Evolutionary conservation across 371 early-diverging fungal species (phyloP).

Genomic region (Apophysomyces variabilis): DNA sequence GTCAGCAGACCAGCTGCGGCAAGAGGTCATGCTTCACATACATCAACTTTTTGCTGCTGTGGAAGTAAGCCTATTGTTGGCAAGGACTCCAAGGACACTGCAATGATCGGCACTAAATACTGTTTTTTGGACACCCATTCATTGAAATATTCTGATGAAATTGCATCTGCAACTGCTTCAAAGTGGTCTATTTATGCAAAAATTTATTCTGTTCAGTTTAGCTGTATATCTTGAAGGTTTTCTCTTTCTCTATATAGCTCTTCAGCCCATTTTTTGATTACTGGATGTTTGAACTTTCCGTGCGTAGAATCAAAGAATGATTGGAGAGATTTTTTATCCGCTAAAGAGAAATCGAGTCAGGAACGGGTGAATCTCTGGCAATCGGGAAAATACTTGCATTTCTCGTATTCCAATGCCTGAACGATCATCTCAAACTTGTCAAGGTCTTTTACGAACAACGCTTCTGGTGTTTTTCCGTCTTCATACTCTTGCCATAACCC

Average conservation of each 20-base stretch:
- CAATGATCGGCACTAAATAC: no score
- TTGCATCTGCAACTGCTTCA: no score
- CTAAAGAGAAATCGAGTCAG: conserved; percentile 32
- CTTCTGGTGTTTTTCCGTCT: conserved; percentile 75
- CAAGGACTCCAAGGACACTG: no score
- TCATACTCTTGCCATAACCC: conserved; percentile 91
- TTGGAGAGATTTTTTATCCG: conserved; percentile 69
- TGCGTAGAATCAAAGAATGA: conserved; percentile 82
- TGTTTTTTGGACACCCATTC: no score
- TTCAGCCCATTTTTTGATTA: conserved; percentile 82
- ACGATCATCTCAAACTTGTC: conserved; percentile 96
- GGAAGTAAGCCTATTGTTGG: no score
- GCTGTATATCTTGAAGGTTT: conserved; percentile 19
- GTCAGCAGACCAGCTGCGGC: no score
- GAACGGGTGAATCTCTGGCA: not conserved
- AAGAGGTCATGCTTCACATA: no score
- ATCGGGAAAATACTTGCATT: conserved; percentile 53
- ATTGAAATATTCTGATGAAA: no score
- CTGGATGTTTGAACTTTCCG: conserved; percentile 82
- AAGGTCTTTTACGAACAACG: conserved; percentile 85
- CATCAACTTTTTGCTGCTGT: no score
- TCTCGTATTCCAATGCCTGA: conserved; percentile 92
- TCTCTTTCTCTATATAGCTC: conserved; percentile 72
- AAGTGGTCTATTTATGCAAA: not conserved
- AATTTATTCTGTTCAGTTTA: not conserved